A percentile compares a stretch with the other conserved stretches of the same genome.
Conservation (phyloP, 305 asterid species). For the Fraxinus angustifolia region DNA sequence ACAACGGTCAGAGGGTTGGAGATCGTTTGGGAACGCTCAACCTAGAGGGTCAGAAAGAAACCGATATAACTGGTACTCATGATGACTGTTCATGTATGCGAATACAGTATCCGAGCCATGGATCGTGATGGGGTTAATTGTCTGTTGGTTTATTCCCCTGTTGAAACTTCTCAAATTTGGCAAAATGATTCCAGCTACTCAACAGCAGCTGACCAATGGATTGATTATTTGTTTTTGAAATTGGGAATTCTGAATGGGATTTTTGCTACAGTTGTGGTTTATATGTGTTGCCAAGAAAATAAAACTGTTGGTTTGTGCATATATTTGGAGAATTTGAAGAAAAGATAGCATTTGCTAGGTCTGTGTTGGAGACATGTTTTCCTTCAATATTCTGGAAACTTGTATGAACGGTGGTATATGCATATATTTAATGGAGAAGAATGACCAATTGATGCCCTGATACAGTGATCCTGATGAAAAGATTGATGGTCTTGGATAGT, state of each 20-base stretch:
- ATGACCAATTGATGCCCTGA: neutral
- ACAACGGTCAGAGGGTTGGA: slow-evolving; percentile 50
- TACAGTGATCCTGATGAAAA: slow-evolving; percentile 5
- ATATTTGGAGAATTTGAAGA: neutral
- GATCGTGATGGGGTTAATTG: neutral
- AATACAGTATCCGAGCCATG: slow-evolving; percentile 14
- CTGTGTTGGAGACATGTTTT: slow-evolving; percentile 6
- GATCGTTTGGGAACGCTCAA: slow-evolving; percentile 44
- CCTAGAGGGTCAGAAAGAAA: slow-evolving; percentile 46
- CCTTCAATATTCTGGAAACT: neutral
- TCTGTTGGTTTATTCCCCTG: neutral
- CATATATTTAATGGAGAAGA: neutral
- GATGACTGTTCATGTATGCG: slow-evolving; percentile 11
- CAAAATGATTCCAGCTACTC: neutral
- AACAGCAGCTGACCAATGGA: neutral
- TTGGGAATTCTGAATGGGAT: neutral
- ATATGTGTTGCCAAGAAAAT: neutral
- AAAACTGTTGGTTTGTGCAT: neutral
- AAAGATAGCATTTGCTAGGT: neutral
- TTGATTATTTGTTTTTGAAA: neutral
- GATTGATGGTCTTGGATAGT: neutral
- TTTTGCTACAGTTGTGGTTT: neutral
- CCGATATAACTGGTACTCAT: slow-evolving; percentile 40
- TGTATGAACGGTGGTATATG: neutral
- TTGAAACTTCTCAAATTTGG: neutral